phyloP scores from a whole-genome alignment of 805 yeast species.

The Candida sonorensis region DNA sequence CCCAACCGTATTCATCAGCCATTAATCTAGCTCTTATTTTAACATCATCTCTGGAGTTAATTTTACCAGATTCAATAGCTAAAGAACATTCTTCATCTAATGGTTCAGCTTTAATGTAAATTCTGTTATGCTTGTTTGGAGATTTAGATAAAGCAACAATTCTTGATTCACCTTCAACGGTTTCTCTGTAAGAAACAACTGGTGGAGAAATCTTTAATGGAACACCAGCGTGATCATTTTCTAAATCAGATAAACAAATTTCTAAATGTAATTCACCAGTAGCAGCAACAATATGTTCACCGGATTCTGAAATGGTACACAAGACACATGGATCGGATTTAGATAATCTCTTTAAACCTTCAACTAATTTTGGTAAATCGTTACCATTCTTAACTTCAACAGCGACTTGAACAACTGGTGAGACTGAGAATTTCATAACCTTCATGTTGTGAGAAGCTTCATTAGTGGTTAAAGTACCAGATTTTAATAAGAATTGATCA shows the following conservation, averaged over 20 bases:
- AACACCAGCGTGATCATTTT: slow-evolving; percentile 99
- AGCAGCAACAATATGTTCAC: slow-evolving; percentile 99
- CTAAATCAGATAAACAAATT: slow-evolving; percentile 92
- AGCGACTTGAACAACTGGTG: slow-evolving; percentile 99
- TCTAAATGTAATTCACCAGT: slow-evolving; percentile 99
- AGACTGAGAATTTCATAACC: slow-evolving; percentile 99
- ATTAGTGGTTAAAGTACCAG: slow-evolving; percentile 97
- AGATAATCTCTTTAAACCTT: slow-evolving; percentile 99
- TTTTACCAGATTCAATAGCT: slow-evolving; percentile 90
- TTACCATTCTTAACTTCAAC: slow-evolving; percentile 99
- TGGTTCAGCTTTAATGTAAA: slow-evolving; percentile 96
- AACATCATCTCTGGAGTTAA: slow-evolving; percentile 95
- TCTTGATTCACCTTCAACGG: slow-evolving; percentile 88
- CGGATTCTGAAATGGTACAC: slow-evolving; percentile 80
- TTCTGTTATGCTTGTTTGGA: slow-evolving; percentile 99
- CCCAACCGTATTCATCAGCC: slow-evolving; percentile 99
- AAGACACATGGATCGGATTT: slow-evolving; percentile 99
- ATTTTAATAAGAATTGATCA: slow-evolving; percentile 98
- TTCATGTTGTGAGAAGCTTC: slow-evolving; percentile 98
- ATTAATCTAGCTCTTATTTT: slow-evolving; percentile 97
- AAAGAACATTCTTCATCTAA: slow-evolving; percentile 84
- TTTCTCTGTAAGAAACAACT: slow-evolving; percentile 98
- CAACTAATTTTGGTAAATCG: slow-evolving; percentile 98
- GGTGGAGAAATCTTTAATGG: slow-evolving; percentile 98
- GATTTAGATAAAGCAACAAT: slow-evolving; percentile 97